phyloP scores from a whole-genome alignment of 2,329 filamentous ascomycete species.

The Pestalotiopsis sp. region DNA sequence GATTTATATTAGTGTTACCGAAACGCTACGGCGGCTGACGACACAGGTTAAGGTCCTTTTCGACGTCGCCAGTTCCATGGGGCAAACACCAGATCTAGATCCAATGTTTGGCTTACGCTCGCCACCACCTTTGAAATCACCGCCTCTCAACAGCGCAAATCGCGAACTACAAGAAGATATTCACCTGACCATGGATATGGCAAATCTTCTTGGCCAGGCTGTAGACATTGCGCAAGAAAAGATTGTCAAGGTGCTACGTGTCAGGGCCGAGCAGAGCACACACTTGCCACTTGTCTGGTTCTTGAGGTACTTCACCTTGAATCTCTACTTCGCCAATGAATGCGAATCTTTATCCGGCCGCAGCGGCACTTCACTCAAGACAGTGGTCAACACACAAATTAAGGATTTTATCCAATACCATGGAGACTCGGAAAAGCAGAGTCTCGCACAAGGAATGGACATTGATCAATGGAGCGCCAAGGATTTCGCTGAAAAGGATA shows the following conservation, averaged over 20 bases:
- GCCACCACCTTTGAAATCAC: slow-evolving; percentile 50
- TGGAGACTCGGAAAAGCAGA: slow-evolving; percentile 73
- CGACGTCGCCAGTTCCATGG: slow-evolving; percentile 82
- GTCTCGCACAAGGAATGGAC: slow-evolving; percentile 76
- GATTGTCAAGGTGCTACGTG: slow-evolving; percentile 74
- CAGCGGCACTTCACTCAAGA: slow-evolving; percentile 76
- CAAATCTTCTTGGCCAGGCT: slow-evolving; percentile 76
- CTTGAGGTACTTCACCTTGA: slow-evolving; percentile 80
- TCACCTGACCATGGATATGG: slow-evolving; percentile 76
- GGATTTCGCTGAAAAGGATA: slow-evolving; percentile 70
- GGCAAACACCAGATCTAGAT: slow-evolving; percentile 37
- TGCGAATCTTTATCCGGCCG: slow-evolving; percentile 84
- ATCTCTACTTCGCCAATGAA: slow-evolving; percentile 82
- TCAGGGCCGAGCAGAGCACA: slow-evolving; percentile 74
- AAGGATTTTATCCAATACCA: slow-evolving; percentile 76
- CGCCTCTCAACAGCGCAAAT: slow-evolving; percentile 52
- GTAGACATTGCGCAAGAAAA: slow-evolving; percentile 82
- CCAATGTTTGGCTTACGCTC: slow-evolving; percentile 45
- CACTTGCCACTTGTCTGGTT: slow-evolving; percentile 71
- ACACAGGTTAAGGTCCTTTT: slow-evolving; percentile 94
- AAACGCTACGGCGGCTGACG: slow-evolving; percentile 81
- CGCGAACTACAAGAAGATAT: slow-evolving; percentile 70
- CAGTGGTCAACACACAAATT: slow-evolving; percentile 80
- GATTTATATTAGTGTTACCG: slow-evolving; percentile 86
- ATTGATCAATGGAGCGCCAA: slow-evolving; percentile 79